Evolutionary conservation across 805 yeast genomes (phyloP).

Genomic region (Myxozyma monticola): DNA sequence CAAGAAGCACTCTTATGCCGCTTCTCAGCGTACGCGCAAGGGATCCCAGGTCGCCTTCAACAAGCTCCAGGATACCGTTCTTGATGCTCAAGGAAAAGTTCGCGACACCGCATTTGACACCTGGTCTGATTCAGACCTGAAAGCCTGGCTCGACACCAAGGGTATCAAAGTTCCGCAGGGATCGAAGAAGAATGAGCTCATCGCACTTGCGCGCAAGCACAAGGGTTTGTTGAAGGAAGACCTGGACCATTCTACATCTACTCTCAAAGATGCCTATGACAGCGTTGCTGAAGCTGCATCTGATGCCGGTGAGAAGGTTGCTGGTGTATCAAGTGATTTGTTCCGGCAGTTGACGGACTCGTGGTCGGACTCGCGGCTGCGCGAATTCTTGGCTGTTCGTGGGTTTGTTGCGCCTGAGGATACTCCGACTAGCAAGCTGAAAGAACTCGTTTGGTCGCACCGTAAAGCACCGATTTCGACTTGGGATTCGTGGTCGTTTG

Average conservation of each 20-base stretch:
- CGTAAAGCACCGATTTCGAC: constrained; percentile 42
- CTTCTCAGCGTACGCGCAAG: constrained; percentile 6
- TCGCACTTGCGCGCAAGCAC: constrained; percentile 38
- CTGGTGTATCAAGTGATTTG: constrained; percentile 18
- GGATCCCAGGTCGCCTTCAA: constrained; percentile 31
- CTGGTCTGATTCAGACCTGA: constrained; percentile 46
- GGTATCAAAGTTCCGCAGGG: constrained; percentile 34
- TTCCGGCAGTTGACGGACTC: constrained; percentile 33
- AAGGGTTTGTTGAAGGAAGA: constrained; percentile 38
- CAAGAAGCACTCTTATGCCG: constrained; percentile 19
- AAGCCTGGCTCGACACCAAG: constrained; percentile 47
- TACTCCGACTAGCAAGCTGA: constrained; percentile 43
- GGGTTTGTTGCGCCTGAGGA: constrained; percentile 38
- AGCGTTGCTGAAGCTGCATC: constrained; percentile 11
- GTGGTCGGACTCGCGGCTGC: constrained; percentile 41
- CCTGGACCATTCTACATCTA: constrained; percentile 27
- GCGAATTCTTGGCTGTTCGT: constrained; percentile 41
- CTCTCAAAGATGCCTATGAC: constrained; percentile 18
- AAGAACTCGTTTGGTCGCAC: constrained; percentile 45
- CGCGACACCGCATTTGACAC: constrained; percentile 42
- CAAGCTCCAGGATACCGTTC: constrained; percentile 37
- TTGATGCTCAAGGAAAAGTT: constrained; percentile 42
- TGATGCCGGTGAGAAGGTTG: constrained; percentile 30
- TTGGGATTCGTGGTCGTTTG: constrained; percentile 50
- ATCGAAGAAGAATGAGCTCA: constrained; percentile 17